Conservation (phyloP, 192 early-diverging fungal species). For the Jimgerdemannia flammicorona region DNA sequence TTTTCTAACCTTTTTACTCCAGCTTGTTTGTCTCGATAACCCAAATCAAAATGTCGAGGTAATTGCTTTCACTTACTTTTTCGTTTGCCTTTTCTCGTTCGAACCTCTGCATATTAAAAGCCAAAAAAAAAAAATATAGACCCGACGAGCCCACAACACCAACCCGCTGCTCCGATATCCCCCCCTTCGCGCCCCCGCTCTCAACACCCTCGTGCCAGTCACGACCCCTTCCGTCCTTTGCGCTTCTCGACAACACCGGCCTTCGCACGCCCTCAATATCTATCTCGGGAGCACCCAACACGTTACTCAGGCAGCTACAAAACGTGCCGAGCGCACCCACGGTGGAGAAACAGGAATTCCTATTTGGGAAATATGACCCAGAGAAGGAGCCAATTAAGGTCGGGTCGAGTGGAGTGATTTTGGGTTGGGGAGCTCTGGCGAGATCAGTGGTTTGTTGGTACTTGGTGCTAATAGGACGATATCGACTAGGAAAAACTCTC, state of each 20-base stretch:
- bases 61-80: background rate
- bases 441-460: no score
- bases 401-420: background rate
- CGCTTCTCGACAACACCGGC: background rate
- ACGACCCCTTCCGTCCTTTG: no score
- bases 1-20: no score
- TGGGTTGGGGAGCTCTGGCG: background rate
- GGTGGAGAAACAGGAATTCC: background rate
- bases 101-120: background rate
- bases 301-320: background rate
- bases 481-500: background rate
- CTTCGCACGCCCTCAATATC: background rate
- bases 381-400: constrained; percentile 37
- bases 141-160: background rate
- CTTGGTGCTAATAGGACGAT: background rate
- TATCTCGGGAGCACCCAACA: background rate
- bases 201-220: no score
- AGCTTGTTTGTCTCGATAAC: background rate
- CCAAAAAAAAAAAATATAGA: background rate
- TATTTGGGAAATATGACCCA: constrained; percentile 20
- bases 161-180: background rate
- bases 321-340: background rate
- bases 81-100: background rate
- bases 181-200: background rate
- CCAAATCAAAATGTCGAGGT: background rate